Conservation (phyloP, 2,329 filamentous ascomycete genomes). For the Davidsoniella eucalypti region DNA sequence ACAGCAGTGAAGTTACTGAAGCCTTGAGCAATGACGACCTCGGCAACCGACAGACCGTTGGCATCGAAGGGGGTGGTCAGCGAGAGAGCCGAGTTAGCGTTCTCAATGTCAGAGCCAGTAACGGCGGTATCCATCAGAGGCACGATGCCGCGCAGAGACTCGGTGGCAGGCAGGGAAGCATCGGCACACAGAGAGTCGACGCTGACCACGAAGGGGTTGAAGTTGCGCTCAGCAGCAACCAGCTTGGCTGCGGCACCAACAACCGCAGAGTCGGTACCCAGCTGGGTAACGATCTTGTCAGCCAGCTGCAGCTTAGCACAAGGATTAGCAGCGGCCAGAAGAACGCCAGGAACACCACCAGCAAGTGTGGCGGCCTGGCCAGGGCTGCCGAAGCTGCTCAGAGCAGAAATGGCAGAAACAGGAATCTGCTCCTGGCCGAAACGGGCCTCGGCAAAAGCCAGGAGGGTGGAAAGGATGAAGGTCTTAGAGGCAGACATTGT, state of each 20-base stretch:
- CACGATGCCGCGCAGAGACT: slow-evolving; percentile 46
- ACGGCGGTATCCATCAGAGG: slow-evolving; percentile 52
- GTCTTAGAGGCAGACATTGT: slow-evolving; percentile 28
- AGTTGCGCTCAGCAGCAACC: slow-evolving; percentile 49
- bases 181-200: slow-evolving; percentile 49
- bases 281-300: slow-evolving; percentile 44
- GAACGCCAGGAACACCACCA: slow-evolving; percentile 41
- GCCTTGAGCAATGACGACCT: slow-evolving; percentile 44
- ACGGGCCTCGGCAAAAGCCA: slow-evolving; percentile 33
- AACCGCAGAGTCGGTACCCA: slow-evolving; percentile 42
- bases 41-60: slow-evolving; percentile 46
- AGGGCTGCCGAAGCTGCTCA: slow-evolving; percentile 36
- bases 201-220: slow-evolving; percentile 47
- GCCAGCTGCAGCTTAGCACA: slow-evolving; percentile 50
- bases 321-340: slow-evolving; percentile 48
- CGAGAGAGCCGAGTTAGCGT: slow-evolving; percentile 40
- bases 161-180: slow-evolving; percentile 41
- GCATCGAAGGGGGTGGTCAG: slow-evolving; percentile 38
- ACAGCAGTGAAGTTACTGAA: slow-evolving; percentile 42
- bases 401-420: slow-evolving; percentile 35
- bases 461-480: slow-evolving; percentile 24
- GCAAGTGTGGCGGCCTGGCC: slow-evolving; percentile 48
- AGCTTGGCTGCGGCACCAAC: slow-evolving; percentile 45
- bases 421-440: slow-evolving; percentile 49
- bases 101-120: slow-evolving; percentile 37